Conservation (phyloP, 306 rosid species). For the Benincasa hispida region DNA sequence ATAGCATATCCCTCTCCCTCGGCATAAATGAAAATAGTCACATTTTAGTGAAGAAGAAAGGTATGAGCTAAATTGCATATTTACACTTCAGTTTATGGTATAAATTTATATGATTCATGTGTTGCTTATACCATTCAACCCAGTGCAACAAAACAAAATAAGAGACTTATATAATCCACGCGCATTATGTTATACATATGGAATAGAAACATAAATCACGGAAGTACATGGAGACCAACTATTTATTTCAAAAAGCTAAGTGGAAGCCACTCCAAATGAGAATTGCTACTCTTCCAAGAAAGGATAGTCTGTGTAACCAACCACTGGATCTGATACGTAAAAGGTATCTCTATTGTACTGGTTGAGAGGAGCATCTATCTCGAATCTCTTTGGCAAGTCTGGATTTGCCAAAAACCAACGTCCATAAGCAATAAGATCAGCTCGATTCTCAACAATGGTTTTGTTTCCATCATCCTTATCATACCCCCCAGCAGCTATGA, state of each 20-base stretch:
- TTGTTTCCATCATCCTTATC: slow-evolving; percentile 15
- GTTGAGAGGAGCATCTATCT: slow-evolving; percentile 15
- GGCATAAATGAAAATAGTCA: no score
- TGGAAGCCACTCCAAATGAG: not conserved
- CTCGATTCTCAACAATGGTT: slow-evolving; percentile 11
- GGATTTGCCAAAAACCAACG: slow-evolving; percentile 24
- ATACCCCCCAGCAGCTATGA: slow-evolving; percentile 18
- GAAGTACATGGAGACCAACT: not conserved
- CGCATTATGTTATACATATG: no score
- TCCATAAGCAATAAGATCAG: slow-evolving; percentile 17
- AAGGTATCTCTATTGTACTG: slow-evolving; percentile 9
- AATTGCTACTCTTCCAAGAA: slow-evolving; percentile 6
- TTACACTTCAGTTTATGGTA: no score
- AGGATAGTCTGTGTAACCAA: slow-evolving; percentile 21
- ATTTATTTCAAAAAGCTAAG: not conserved
- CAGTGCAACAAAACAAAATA: no score
- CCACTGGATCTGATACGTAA: slow-evolving; percentile 9
- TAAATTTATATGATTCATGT: no score
- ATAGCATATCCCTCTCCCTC: no score
- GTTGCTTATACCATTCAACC: no score
- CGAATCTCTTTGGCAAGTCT: slow-evolving; percentile 14
- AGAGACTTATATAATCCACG: no score
- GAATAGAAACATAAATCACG: no score
- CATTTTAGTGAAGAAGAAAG: no score
- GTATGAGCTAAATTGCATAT: no score